Evolutionary conservation across 345 rosid species (phyloP), one percentile per base, ranked within the genome.

Genomic region (Dipteronia sinensis): DNA sequence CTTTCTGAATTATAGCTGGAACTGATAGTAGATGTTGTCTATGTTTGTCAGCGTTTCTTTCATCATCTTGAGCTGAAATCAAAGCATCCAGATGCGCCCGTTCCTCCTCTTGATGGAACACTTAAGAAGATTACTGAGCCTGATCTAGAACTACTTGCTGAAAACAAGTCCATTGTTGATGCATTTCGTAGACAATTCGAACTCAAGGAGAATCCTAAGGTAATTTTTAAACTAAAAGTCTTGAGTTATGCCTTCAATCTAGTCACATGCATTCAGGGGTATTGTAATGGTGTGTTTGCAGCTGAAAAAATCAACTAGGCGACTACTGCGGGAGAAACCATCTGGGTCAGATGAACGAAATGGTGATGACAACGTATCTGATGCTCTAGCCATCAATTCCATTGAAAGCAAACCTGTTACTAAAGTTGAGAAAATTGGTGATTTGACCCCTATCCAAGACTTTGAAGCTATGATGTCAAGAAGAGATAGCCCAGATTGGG

Each of bases 401-500:
- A 72, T 7, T 67, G 87, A 83, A 51, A 83, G 77, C 53, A 82
- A 70, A 73, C 77, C 82, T 10, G 10, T 7, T 22, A 74, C 40
- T 51, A 64, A 65, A 40, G 77, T 84, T 44, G 91, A 84, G 69
- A 73, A 78, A 68, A 79, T 95, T 47, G 92, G 98, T 38, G 86
- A 91, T 79, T 82, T 75, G 80, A 91, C 79, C 61, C 95, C 98
- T 5, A 69, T 92, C 69, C 86, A 87, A 80, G 98, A 96, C 85
- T 93, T 96, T 77, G 95, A 92, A 87, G 90, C 83, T 22, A 90
- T 96, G 90, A 84, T 96, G 78, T 88, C 94, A 2, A 90, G 90
- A 11, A 92, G 97, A 85, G 99, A 96, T 80, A 81, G 69, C 72
- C 88, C 90, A 9, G 87, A 90, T 23, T 94, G 91, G 90, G 74